Percentiles rank a stretch among this genome's conserved stretches.
Conservation (phyloP, 345 rosid species). For the Erucastrum elatum region DNA sequence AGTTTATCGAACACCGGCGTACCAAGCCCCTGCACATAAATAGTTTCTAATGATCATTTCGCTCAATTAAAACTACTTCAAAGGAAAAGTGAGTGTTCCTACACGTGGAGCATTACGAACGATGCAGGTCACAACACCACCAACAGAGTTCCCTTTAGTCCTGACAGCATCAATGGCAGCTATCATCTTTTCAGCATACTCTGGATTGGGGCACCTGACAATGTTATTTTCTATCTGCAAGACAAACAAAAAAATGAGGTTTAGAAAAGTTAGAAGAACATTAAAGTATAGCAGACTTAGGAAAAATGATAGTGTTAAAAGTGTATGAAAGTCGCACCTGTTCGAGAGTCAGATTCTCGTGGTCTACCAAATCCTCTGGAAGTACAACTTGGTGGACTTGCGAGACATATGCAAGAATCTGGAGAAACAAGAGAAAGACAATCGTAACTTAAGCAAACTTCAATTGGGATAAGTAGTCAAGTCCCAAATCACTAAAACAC, state of each 20-base stretch:
- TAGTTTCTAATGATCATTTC: constrained; percentile 15
- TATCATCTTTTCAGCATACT: constrained; percentile 95
- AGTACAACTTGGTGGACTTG: constrained; percentile 83
- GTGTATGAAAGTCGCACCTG: constrained; percentile 54
- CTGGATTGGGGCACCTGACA: constrained; percentile 94
- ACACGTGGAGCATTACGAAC: constrained; percentile 90
- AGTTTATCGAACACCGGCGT: constrained; percentile 97
- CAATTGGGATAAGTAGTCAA: background rate
- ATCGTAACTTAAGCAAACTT: background rate
- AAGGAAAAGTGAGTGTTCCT: constrained; percentile 32
- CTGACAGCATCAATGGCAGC: constrained; percentile 89
- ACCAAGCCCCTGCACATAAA: constrained; percentile 84
- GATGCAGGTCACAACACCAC: constrained; percentile 95
- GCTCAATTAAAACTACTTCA: too few relatives aligned
- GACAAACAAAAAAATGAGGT: constrained; percentile 9
- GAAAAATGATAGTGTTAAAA: background rate
- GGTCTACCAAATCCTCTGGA: constrained; percentile 73
- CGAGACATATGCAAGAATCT: constrained; percentile 94
- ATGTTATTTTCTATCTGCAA: constrained; percentile 91
- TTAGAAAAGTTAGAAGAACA: background rate
- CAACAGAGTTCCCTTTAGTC: constrained; percentile 83
- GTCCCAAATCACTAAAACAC: too few relatives aligned
- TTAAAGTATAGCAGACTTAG: background rate
- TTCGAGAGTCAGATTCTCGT: constrained; percentile 64
- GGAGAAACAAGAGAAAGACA: constrained; percentile 22